These are phyloP conservation scores for Raphidocelis subcapitata DNA, from an alignment of 139 green algal genomes.

Conservation along the genomic window DNA sequence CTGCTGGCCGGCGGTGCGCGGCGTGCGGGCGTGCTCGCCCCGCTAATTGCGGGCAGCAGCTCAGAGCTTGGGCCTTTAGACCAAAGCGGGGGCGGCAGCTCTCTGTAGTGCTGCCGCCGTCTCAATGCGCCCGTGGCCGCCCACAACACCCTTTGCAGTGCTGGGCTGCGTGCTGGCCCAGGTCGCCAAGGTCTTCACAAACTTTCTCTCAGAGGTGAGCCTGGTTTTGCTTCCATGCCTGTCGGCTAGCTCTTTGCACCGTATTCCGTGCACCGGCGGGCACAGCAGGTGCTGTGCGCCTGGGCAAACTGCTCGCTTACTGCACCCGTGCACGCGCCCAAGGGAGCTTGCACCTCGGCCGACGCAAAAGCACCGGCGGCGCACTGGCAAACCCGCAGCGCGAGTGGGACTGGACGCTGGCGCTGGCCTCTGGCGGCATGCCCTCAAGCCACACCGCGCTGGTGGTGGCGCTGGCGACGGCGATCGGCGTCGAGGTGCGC, in stretches of 20 bases:
- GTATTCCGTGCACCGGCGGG: too few relatives aligned
- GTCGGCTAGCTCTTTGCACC: too few relatives aligned
- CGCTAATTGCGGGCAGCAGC: too few relatives aligned
- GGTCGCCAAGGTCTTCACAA: conserved; percentile 67
- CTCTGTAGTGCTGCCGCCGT: too few relatives aligned
- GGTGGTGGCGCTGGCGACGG: conserved; percentile 68
- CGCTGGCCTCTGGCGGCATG: conserved; percentile 47
- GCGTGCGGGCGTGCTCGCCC: too few relatives aligned
- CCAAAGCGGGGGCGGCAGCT: too few relatives aligned
- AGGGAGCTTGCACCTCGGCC: neutral
- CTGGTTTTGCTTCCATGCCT: too few relatives aligned
- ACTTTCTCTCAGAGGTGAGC: conserved; percentile 57
- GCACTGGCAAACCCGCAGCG: neutral
- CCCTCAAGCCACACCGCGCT: conserved; percentile 74
- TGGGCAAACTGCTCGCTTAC: neutral
- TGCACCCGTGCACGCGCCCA: neutral
- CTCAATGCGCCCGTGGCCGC: too few relatives aligned
- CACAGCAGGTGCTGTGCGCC: too few relatives aligned
- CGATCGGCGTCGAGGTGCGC: conserved; percentile 44
- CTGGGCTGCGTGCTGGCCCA: conserved; percentile 72
- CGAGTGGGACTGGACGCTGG: conserved; percentile 4
- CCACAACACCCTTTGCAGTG: too few relatives aligned
- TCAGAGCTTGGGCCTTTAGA: too few relatives aligned
- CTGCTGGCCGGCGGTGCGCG: too few relatives aligned
- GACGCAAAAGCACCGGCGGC: neutral